Evolutionary conservation across 1,284 basidiomycete genomes (phyloP).

Genomic region (Ustilago lituana): DNA sequence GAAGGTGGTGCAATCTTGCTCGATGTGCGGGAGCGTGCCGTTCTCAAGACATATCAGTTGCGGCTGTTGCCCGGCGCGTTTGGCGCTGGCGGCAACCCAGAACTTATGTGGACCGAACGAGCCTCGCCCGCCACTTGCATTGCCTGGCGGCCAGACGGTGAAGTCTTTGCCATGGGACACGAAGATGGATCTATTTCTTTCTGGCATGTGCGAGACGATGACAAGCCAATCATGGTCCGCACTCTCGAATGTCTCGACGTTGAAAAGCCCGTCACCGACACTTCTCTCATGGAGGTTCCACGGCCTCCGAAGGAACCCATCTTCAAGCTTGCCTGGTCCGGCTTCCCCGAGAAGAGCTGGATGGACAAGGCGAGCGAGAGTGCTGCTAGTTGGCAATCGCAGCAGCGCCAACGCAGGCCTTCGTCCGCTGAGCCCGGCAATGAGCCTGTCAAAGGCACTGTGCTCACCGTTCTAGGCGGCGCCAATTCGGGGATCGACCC

Average conservation of each 20-base stretch:
- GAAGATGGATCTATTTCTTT: conserved; percentile 87
- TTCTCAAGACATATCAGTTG: conserved; percentile 57
- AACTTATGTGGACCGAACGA: conserved; percentile 74
- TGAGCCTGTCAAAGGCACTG: conserved; percentile 35
- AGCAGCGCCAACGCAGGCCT: conserved; percentile 14
- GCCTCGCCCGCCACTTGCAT: conserved; percentile 78
- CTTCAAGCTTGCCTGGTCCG: conserved; percentile 83
- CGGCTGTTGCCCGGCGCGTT: conserved; percentile 59
- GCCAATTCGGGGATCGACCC: conserved; percentile 70
- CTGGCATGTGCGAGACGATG: conserved; percentile 84
- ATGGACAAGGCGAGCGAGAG: conserved; percentile 48
- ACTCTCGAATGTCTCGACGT: conserved; percentile 58
- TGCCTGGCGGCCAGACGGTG: conserved; percentile 74
- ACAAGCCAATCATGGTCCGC: conserved; percentile 80
- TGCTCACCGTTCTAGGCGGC: conserved; percentile 81
- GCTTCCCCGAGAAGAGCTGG: conserved; percentile 60
- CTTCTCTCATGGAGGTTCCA: conserved; percentile 15
- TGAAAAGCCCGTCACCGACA: conserved; percentile 46
- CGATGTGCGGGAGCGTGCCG: conserved; percentile 54
- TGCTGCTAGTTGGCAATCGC: conserved; percentile 39
- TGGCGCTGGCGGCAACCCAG: conserved; percentile 70
- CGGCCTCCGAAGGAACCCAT: conserved; percentile 75
- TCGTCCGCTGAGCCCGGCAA: conserved; percentile 13
- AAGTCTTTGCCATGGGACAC: conserved; percentile 74
- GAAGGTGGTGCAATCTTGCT: conserved; percentile 72